Conservation (phyloP, 108 stramenopile genomes). For the Schizochytrium sp. region DNA sequence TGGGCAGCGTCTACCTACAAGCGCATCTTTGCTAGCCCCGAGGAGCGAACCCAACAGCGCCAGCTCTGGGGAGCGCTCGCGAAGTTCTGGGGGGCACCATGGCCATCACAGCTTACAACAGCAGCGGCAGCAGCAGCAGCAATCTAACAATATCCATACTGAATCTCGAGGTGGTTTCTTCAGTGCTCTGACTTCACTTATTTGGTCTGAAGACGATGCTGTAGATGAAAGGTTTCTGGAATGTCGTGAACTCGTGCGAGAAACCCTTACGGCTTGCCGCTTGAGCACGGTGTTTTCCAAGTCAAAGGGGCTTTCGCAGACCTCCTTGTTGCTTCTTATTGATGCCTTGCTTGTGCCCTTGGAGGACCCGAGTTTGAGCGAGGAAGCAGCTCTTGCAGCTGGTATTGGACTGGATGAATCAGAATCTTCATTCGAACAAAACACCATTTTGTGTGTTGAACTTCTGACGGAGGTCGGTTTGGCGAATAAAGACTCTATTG, state of each 20-base stretch:
- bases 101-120: not conserved
- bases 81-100: not conserved
- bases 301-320: conserved; percentile 5
- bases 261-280: conserved; percentile 51
- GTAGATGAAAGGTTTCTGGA: conserved; percentile 4
- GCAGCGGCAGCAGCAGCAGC: conserved; percentile 14
- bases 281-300: conserved; percentile 35
- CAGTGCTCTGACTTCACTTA: conserved; percentile 38
- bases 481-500: conserved; percentile 30
- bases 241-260: conserved; percentile 37
- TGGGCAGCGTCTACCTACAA: conserved; percentile 44
- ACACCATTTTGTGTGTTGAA: conserved; percentile 29
- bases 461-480: conserved; percentile 48
- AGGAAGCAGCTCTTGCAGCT: not conserved
- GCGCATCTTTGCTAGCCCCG: not conserved
- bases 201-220: conserved; percentile 55
- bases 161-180: conserved; percentile 30
- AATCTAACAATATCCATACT: not conserved
- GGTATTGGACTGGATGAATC: not conserved
- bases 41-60: not conserved
- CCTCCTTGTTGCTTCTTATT: conserved; percentile 32
- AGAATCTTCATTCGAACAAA: conserved; percentile 40
- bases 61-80: not conserved
- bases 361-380: not conserved
- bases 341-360: conserved; percentile 51